Evolutionary conservation across 2,329 filamentous ascomycete genomes (phyloP).

Genomic region (Phyllosticta paracitricarpa): DNA sequence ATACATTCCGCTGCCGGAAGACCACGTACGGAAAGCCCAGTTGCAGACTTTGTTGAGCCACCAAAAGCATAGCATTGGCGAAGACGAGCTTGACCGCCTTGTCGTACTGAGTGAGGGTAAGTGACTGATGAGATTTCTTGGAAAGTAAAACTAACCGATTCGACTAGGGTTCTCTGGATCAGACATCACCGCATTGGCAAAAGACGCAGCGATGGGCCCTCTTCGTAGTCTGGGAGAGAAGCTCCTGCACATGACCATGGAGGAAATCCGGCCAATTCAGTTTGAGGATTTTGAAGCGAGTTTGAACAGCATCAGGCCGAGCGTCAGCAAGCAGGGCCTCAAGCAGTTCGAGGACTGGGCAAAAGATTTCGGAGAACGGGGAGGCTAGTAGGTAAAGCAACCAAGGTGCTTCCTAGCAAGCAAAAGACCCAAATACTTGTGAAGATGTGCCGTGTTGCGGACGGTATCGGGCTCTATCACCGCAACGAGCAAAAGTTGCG

Average conservation of each 20-base stretch:
- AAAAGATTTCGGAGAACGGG: constrained; percentile 81
- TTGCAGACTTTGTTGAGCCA: constrained; percentile 70
- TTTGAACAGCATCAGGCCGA: constrained; percentile 75
- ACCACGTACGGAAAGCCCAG: constrained; percentile 68
- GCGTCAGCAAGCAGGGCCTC: constrained; percentile 74
- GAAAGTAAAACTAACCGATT: background rate
- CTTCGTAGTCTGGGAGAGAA: constrained; percentile 82
- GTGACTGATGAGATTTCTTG: constrained; percentile 16
- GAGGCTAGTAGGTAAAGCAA: constrained; percentile 45
- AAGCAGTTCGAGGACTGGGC: constrained; percentile 94
- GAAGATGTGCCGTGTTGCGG: background rate
- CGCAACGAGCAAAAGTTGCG: too few relatives aligned
- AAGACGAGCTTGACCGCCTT: constrained; percentile 61
- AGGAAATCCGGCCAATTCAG: constrained; percentile 81
- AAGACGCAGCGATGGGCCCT: constrained; percentile 96
- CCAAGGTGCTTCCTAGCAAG: constrained; percentile 25
- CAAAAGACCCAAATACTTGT: background rate
- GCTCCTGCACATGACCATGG: constrained; percentile 82
- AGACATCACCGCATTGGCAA: constrained; percentile 91
- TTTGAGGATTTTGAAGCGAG: constrained; percentile 78
- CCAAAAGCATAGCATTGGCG: constrained; percentile 71
- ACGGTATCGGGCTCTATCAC: too few relatives aligned
- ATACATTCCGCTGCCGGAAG: constrained; percentile 90
- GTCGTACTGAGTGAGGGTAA: constrained; percentile 78
- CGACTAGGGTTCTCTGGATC: constrained; percentile 83